Base-by-base conservation (phyloP, 805 yeast species). In the Yamadazyma philogaea region DNA sequence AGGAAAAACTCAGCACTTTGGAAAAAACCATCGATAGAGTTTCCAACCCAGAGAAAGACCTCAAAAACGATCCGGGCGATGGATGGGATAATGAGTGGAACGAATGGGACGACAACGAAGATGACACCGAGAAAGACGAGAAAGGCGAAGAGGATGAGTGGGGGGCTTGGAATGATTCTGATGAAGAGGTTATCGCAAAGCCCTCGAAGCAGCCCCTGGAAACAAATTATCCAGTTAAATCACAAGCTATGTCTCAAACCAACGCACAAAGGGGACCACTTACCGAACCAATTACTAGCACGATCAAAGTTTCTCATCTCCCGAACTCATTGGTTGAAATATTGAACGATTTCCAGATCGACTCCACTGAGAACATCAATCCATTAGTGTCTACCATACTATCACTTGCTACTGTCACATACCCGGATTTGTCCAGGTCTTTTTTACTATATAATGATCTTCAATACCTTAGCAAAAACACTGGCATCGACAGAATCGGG, bases 371-470 rank as follows among this genome's bases (percentile, higher is more conserved):
- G 7, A 52, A 46, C 18, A 21, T 35, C 3, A 46, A 47, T 7
- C 37, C 51, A 7, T 48, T 68, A 15, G 36, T 64, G 7, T 55
- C 60, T 3, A 46, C 69, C 3, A 55, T 66, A 8, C 49, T 59
- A 11, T 55, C 74, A 5, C 47, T 70, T 32, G 54, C 69, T 6
- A 47, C 61, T 11, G 45, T 59, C 6, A 50, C 59, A 7, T 70
- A 70, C 46, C 73, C 74, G 3, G 40, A 57, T 0, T 42, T 59
- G 3, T 46, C 59, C 2, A 45, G 58, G 28, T 67, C 72, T 33
- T 67, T 64, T 35, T 39, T 68, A n/a, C 48, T 66, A 11, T 60
- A 52, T 40, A 68, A 69, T 43, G 75, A 70, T 42, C 52, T 70
- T 33, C 47, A 50, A 24, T 59, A 55, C 19, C 50, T 70, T 3